These are phyloP conservation scores for Leishmania gerbilli DNA, from an alignment of 208 protist genomes.

Conservation along the genomic window DNA sequence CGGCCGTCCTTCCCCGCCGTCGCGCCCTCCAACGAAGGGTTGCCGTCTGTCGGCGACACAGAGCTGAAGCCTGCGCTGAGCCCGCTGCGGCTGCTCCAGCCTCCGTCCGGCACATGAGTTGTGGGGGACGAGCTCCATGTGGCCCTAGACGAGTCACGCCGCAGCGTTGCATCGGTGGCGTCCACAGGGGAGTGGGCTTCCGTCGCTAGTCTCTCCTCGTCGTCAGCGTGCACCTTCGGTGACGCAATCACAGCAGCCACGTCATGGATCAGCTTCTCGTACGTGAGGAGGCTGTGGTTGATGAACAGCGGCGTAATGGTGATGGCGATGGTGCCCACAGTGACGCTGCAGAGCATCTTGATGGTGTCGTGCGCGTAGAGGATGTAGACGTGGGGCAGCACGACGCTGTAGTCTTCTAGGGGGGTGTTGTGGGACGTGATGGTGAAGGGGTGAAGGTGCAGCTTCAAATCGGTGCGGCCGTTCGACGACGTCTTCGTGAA, in stretches of 20 bases:
- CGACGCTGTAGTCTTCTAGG: slow-evolving; percentile 48
- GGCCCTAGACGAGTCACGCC: slow-evolving; percentile 2
- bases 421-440: slow-evolving; percentile 45
- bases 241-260: slow-evolving; percentile 36
- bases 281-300: slow-evolving; percentile 75
- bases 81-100: slow-evolving; percentile 7
- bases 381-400: slow-evolving; percentile 73
- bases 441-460: slow-evolving; percentile 77
- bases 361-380: slow-evolving; percentile 68
- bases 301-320: slow-evolving; percentile 80
- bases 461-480: slow-evolving; percentile 54
- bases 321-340: slow-evolving; percentile 75
- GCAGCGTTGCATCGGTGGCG: slow-evolving; percentile 1
- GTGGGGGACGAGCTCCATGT: background rate
- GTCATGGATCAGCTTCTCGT: slow-evolving; percentile 53
- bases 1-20: background rate
- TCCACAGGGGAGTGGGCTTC: background rate
- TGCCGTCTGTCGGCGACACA: background rate
- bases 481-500: slow-evolving; percentile 73
- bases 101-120: background rate
- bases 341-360: slow-evolving; percentile 51
- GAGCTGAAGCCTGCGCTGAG: background rate
- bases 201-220: background rate
- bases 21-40: background rate
- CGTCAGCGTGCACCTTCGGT: slow-evolving; percentile 18